Percentiles rank a stretch among this genome's conserved stretches.
These are phyloP conservation scores for Arthrobotrys conoides DNA, from an alignment of 2,329 filamentous ascomycete genomes.

Conservation along the genomic window DNA sequence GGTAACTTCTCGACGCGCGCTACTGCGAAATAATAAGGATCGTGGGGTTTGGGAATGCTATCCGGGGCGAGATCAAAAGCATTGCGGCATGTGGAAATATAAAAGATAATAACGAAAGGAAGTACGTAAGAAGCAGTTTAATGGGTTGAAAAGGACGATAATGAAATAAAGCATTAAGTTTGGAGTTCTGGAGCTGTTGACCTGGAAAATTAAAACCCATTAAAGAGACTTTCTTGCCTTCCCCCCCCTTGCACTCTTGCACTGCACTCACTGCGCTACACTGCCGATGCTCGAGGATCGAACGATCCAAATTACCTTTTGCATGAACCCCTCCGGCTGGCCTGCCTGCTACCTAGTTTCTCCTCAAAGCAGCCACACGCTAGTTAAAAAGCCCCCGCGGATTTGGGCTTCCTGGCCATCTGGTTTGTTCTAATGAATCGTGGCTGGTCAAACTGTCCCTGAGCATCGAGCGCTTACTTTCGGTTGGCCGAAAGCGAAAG, in stretches of 20 bases:
- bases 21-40: constrained; percentile 6
- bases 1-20: not conserved
- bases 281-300: constrained; percentile 23
- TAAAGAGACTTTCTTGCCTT: constrained; percentile 8
- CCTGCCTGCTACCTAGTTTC: not conserved
- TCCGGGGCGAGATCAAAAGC: constrained; percentile 21
- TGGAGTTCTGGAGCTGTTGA: constrained; percentile 17
- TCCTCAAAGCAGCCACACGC: constrained; percentile 14
- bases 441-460: constrained; percentile 1
- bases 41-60: constrained; percentile 5
- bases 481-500: constrained; percentile 9
- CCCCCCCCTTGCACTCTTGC: not conserved
- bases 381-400: constrained; percentile 1
- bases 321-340: not conserved
- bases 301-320: constrained; percentile 19
- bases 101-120: not conserved
- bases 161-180: constrained; percentile 6
- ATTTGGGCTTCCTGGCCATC: not conserved
- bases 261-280: not conserved
- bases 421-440: constrained; percentile 14
- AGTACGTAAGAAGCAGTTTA: not conserved
- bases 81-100: constrained; percentile 15
- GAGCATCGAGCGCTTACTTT: not conserved
- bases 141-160: constrained; percentile 1
- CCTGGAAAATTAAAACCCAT: constrained; percentile 10